Conservation (phyloP, 148 eudicot genomes). For the Vaccinium macrocarpon region DNA sequence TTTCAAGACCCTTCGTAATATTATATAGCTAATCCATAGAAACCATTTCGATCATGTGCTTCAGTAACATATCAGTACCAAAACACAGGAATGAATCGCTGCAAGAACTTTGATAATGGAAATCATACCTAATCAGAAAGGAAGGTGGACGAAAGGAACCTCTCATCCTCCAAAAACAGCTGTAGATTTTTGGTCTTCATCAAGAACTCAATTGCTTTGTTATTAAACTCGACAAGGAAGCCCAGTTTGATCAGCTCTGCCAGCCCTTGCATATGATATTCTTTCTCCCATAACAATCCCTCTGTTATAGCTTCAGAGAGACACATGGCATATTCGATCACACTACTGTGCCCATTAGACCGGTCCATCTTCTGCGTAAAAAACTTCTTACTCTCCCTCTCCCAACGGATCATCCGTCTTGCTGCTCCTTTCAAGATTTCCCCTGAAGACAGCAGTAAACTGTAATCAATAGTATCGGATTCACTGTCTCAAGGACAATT, state of each 20-base stretch:
- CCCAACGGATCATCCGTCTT: slow-evolving; percentile 54
- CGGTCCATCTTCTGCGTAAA: slow-evolving; percentile 39
- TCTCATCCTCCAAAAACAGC: slow-evolving; percentile 52
- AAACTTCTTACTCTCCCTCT: slow-evolving; percentile 30
- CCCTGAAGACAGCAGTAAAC: slow-evolving; percentile 40
- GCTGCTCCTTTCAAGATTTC: slow-evolving; percentile 30
- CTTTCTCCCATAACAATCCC: slow-evolving; percentile 59
- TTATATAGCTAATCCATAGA: neutral
- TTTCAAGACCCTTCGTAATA: neutral
- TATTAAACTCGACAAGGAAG: slow-evolving; percentile 44
- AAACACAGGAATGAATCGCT: neutral
- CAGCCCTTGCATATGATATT: slow-evolving; percentile 33
- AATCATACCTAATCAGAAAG: slow-evolving; percentile 23
- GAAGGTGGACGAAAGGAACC: slow-evolving; percentile 43
- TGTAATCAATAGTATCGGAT: slow-evolving; percentile 33
- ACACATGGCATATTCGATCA: slow-evolving; percentile 46
- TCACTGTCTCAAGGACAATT: slow-evolving; percentile 32
- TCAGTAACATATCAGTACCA: neutral
- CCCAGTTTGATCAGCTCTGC: slow-evolving; percentile 56
- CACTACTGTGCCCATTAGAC: slow-evolving; percentile 23
- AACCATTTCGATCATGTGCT: neutral
- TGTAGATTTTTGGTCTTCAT: slow-evolving; percentile 61
- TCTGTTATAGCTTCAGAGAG: slow-evolving; percentile 52
- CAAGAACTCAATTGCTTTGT: slow-evolving; percentile 45
- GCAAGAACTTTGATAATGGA: neutral